These are phyloP conservation scores for Polytrichum commune DNA, from an alignment of 225 moss, liverwort and hornwort species.

Conservation along the genomic window DNA sequence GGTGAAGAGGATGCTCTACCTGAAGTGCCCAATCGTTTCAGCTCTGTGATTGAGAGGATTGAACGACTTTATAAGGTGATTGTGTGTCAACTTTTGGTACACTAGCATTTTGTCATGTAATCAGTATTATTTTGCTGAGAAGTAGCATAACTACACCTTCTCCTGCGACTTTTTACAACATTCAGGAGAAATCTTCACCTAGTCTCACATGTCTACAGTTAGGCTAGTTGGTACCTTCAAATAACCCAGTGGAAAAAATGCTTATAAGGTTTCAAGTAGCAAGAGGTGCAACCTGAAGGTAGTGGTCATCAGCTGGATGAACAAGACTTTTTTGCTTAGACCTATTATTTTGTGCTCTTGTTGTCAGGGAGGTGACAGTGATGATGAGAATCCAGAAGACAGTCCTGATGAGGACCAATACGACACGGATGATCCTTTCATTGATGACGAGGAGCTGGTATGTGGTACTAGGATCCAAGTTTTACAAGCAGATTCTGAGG, in stretches of 20 bases:
- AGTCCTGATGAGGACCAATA: conserved; percentile 87
- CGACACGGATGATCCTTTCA: conserved; percentile 91
- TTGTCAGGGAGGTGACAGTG: conserved; percentile 87
- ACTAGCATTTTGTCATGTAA: neutral
- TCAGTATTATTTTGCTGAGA: too few relatives aligned
- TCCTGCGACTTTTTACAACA: neutral
- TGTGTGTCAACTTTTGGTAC: neutral
- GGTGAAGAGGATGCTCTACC: conserved; percentile 58
- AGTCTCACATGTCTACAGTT: neutral
- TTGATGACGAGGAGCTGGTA: conserved; percentile 95
- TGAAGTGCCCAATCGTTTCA: conserved; percentile 77
- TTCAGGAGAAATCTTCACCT: neutral
- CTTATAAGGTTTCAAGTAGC: neutral
- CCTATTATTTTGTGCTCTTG: neutral
- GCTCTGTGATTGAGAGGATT: conserved; percentile 95
- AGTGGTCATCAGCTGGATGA: too few relatives aligned
- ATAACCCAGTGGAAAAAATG: neutral
- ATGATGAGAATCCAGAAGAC: conserved; percentile 69
- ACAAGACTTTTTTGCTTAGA: too few relatives aligned
- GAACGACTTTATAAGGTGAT: conserved; percentile 88
- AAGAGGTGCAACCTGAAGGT: too few relatives aligned
- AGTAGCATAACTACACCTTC: neutral
- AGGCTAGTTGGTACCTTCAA: neutral
- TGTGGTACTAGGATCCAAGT: neutral
- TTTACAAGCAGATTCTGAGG: too few relatives aligned